Conservation (phyloP, 805 yeast genomes). For the Candida berthetii region DNA sequence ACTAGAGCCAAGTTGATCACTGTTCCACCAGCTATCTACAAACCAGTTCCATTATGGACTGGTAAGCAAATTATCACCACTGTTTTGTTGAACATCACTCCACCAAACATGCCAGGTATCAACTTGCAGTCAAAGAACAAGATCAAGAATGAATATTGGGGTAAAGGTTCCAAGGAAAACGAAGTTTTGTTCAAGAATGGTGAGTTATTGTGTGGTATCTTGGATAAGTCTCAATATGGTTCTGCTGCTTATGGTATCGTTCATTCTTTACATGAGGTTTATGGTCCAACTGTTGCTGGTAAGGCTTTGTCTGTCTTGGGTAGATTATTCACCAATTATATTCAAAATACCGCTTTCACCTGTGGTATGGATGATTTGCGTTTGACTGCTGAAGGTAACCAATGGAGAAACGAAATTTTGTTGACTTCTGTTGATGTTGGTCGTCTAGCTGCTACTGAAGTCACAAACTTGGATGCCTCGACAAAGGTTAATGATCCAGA, state of each 20-base stretch:
- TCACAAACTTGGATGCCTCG: constrained; percentile 66
- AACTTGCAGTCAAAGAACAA: constrained; percentile 81
- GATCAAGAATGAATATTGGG: constrained; percentile 94
- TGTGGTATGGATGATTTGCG: constrained; percentile 99
- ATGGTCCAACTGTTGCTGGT: constrained; percentile 89
- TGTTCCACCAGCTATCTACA: constrained; percentile 81
- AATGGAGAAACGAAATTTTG: constrained; percentile 81
- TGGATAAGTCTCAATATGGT: constrained; percentile 98
- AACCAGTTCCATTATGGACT: constrained; percentile 93
- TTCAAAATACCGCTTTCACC: constrained; percentile 87
- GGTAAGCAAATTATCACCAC: constrained; percentile 97
- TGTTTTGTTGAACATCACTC: constrained; percentile 82
- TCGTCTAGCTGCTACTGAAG: constrained; percentile 89
- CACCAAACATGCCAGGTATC: constrained; percentile 84
- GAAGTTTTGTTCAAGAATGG: constrained; percentile 84
- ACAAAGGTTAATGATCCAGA: constrained; percentile 58
- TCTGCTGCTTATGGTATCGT: constrained; percentile 96
- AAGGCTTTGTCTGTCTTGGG: constrained; percentile 89
- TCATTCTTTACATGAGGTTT: constrained; percentile 93
- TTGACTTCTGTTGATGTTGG: constrained; percentile 77
- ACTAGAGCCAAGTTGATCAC: constrained; percentile 63
- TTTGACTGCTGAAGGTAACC: constrained; percentile 85
- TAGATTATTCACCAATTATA: constrained; percentile 89
- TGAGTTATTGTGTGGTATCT: constrained; percentile 82
- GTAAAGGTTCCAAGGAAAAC: constrained; percentile 76